Evolutionary conservation across 306 rosid species (phyloP), one percentile per base, ranked within the genome.

Genomic region (Cercis canadensis): DNA sequence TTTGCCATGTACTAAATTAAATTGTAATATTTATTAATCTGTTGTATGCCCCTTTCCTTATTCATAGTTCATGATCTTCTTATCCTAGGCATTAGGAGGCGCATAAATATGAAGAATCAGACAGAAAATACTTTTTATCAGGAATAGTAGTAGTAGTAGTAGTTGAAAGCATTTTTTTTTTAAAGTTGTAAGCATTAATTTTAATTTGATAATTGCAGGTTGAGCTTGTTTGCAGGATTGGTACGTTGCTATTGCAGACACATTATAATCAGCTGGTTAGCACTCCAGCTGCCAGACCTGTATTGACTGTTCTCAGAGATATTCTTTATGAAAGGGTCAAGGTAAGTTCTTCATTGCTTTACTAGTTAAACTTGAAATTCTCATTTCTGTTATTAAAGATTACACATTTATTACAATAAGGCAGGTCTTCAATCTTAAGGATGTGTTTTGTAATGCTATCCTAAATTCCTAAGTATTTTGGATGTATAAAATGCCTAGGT

Each of bases 171-270:
- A 43, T 43, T 51, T 7, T 2, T 43, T 51, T 7, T 5, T 32
- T 8, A 12, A 50, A 62, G 57, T 56, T 49, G 15, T 11, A 24
- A 31, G 52, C 0, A 56, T 68, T 69, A 33, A 52, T 62, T 62
- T 59, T 47, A 40, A 41, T 57, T 45, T 59, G 34, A 36, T 72
- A 63, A 47, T 65, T 81, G 84, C 90, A 94, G 98, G 87, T 92
- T 70, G 98, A 94, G 85, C 95, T 94, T 57, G 85, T 90, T 67
- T 90, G 95, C 80, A 82, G 96, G 83, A 77, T 89, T 59, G 75
- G 88, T 55, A 83, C 89, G n/a, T 54, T 90, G 69, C 74, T 94
- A 45, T 32, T 83, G 76, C 96, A 90, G 85, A 88, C 87, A 7
- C 96, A 94, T 84, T 75, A 81, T 62, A 81, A 86, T 82, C 98